Base-by-base conservation (phyloP, 225 moss, liverwort and hornwort genomes). In the Takakia lepidozioides region DNA sequence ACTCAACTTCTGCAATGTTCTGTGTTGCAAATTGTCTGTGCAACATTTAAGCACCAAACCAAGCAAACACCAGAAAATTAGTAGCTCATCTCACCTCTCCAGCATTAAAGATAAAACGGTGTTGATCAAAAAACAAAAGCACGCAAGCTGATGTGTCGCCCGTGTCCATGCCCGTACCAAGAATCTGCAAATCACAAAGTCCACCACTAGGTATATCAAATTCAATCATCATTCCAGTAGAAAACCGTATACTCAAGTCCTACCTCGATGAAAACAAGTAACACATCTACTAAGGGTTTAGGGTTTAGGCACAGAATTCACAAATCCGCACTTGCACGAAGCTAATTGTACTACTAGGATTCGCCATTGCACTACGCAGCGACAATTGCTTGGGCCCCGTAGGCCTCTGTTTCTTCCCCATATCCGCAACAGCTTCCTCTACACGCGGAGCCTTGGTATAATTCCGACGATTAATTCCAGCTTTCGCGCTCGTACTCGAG, bases 91-190 rank as follows among this genome's bases (percentile, higher is more conserved):
- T 76, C 39, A 93, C 93, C 95, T 90, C 95, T 69, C 95, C 95
- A 35, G 95, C 90, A 63, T 98, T 98, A 43, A 98, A 98, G 47
- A 98, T 90, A 51, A 85, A 85, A 43, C 95, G 79, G 15, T 90
- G 82, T 63, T 90, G 90, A 65, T 98, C 95, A 67, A 98, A 98
- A 66, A 98, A 98, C 15, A 98, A 75, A 35, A 98, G 75, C 41
- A 98, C 90, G 49, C 82, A 90, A 41, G 90, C 72, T 30, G 95
- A 72, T 6, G 95, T 98, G 67, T 98, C 95, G 42, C 80, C 75
- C 2, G 95, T 98, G 78, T 90, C 95, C 95, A 98, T 90, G 54
- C 95, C 95, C 29, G 95, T 98, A 16, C 95, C 95, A 59, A 98
- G 84, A 75, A 98, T 87, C 89, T 93, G 86, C 55, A 53, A 11